phyloP scores from a whole-genome alignment of 345 rosid species.

The Salix suchowensis region DNA sequence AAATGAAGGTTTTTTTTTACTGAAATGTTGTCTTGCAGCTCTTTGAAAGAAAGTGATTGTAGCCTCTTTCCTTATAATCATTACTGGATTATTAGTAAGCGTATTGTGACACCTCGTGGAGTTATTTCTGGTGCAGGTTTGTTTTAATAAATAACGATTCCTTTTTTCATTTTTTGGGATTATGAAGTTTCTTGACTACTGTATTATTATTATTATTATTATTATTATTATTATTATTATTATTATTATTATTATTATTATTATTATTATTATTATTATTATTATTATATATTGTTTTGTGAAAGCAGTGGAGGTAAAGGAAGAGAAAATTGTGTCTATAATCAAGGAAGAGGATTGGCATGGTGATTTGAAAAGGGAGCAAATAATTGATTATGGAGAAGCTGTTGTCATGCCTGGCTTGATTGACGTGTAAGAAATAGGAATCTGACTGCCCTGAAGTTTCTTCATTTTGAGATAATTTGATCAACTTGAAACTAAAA shows the following conservation, averaged over 20 bases:
- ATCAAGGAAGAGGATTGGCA: slow-evolving; percentile 62
- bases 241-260: neutral
- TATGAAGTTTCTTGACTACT: neutral
- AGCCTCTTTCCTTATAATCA: slow-evolving; percentile 67
- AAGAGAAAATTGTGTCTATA: slow-evolving; percentile 50
- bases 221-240: neutral
- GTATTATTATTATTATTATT: neutral
- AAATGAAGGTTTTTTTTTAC: neutral
- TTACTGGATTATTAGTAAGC: slow-evolving; percentile 70
- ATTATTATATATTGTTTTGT: neutral
- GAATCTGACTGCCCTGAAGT: slow-evolving; percentile 1
- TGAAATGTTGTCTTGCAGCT: no score
- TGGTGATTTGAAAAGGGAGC: slow-evolving; percentile 34
- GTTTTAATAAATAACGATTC: neutral
- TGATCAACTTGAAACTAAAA: no score
- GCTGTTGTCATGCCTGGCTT: slow-evolving; percentile 96
- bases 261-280: neutral
- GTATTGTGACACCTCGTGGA: slow-evolving; percentile 64
- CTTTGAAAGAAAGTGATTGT: slow-evolving; percentile 28
- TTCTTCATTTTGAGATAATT: no score
- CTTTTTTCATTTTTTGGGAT: neutral
- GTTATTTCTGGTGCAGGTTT: slow-evolving; percentile 79
- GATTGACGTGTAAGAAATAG: slow-evolving; percentile 69
- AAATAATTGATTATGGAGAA: slow-evolving; percentile 66
- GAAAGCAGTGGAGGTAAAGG: slow-evolving; percentile 65